phyloP scores from a whole-genome alignment of 2,329 filamentous ascomycete genomes.

The Bipolaris cookei region DNA sequence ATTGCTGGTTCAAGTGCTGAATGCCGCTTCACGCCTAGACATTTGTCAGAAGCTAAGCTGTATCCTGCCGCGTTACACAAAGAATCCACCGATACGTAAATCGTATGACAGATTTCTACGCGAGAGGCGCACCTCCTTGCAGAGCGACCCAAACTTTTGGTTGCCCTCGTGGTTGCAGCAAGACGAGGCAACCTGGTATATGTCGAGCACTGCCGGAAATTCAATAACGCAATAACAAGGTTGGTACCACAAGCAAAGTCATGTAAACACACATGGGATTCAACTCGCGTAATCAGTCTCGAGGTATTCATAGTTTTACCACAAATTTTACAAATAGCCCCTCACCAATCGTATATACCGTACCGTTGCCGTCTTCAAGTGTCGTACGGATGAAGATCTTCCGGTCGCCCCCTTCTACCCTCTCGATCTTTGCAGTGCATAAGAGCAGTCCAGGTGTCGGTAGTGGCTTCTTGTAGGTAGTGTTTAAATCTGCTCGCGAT shows the following conservation, averaged over 20 bases:
- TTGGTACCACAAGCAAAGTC: not conserved
- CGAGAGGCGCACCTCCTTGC: slow-evolving; percentile 1
- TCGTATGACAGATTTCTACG: slow-evolving; percentile 9
- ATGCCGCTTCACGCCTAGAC: not conserved
- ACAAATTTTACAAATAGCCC: slow-evolving; percentile 57
- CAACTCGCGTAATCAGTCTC: not conserved
- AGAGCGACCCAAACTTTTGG: not conserved
- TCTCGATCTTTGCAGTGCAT: slow-evolving; percentile 54
- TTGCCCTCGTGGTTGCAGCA: not conserved
- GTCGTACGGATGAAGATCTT: slow-evolving; percentile 60
- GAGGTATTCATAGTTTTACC: slow-evolving; percentile 29
- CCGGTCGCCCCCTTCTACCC: slow-evolving; percentile 59
- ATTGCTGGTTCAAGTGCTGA: not conserved
- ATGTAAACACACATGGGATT: not conserved
- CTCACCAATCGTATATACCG: slow-evolving; percentile 59
- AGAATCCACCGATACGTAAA: not conserved
- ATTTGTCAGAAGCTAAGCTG: not conserved
- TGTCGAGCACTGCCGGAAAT: not conserved
- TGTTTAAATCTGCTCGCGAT: slow-evolving; percentile 57
- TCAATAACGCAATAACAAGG: not conserved
- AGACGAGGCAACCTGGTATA: not conserved
- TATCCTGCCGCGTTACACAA: not conserved
- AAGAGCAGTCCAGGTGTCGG: slow-evolving; percentile 58
- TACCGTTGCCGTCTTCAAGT: slow-evolving; percentile 58
- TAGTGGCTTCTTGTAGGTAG: slow-evolving; percentile 61